phyloP scores from a whole-genome alignment of 768 basidiomycete species.

The Boletus subcaerulescens region DNA sequence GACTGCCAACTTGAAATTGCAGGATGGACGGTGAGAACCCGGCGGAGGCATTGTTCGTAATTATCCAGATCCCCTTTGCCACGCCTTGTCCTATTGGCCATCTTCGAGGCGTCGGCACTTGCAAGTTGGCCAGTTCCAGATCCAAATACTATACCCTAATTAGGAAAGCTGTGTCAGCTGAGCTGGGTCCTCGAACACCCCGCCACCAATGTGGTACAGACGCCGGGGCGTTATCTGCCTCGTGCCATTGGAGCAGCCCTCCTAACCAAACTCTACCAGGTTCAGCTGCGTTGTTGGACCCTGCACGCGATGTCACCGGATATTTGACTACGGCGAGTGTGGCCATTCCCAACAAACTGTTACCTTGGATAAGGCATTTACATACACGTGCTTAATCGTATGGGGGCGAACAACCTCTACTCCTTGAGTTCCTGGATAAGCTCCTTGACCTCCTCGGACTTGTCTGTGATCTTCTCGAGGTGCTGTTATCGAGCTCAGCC shows the following conservation, averaged over 20 bases:
- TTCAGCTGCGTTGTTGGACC: not conserved
- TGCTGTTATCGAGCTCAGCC: conserved; percentile 40
- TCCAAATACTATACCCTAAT: conserved; percentile 6
- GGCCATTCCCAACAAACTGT: no score
- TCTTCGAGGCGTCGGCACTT: not conserved
- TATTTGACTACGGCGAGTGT: not conserved
- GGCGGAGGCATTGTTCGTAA: not conserved
- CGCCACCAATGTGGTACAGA: conserved; percentile 21
- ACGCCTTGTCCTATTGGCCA: not conserved
- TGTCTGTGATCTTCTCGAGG: conserved; percentile 44
- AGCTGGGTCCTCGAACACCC: conserved; percentile 21
- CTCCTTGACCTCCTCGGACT: conserved; percentile 50
- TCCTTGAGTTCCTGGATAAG: conserved; percentile 60
- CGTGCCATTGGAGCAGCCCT: conserved; percentile 11
- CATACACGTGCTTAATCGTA: conserved; percentile 3
- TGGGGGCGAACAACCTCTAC: conserved; percentile 9
- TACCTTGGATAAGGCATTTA: not conserved
- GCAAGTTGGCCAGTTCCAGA: conserved; percentile 4
- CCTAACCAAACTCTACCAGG: no score
- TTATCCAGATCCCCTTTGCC: not conserved
- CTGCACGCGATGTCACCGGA: conserved; percentile 8
- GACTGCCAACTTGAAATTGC: conserved; percentile 7
- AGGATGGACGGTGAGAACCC: not conserved
- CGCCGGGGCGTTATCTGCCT: conserved; percentile 30
- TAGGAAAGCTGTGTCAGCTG: conserved; percentile 6